These are phyloP conservation scores for Crithidia sp. DNA, from an alignment of 208 protist genomes.

Conservation along the genomic window DNA sequence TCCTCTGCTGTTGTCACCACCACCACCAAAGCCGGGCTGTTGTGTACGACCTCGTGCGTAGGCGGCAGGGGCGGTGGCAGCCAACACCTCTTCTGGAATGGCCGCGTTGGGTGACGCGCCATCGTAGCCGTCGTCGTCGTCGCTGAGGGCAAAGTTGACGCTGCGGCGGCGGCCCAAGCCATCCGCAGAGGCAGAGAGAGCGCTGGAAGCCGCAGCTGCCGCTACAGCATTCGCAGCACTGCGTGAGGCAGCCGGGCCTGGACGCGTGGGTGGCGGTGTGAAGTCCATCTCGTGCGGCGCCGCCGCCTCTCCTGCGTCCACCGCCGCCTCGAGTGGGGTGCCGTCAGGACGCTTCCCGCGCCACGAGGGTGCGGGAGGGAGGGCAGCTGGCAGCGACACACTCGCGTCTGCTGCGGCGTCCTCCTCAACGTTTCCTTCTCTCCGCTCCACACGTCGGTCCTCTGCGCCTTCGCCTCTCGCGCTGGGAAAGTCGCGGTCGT, in stretches of 20 bases:
- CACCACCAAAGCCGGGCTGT: background rate
- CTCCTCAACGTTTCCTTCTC: background rate
- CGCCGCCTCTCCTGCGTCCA: background rate
- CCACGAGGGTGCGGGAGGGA: background rate
- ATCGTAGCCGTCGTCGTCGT: background rate
- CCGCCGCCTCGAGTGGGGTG: background rate
- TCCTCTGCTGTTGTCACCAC: background rate
- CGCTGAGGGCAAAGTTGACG: conserved; percentile 13
- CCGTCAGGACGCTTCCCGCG: no score
- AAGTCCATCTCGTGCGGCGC: conserved; percentile 9
- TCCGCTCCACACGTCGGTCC: background rate
- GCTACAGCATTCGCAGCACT: background rate
- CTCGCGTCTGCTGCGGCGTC: background rate
- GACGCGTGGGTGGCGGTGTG: background rate
- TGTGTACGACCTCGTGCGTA: background rate
- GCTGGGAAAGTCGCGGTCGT: conserved; percentile 9
- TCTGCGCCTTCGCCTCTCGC: background rate
- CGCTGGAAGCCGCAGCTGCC: background rate
- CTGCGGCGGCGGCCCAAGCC: conserved; percentile 11
- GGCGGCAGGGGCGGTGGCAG: conserved; percentile 1
- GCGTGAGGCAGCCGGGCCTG: background rate
- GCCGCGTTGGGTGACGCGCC: background rate
- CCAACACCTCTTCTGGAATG: background rate
- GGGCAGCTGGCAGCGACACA: background rate
- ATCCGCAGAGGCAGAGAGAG: background rate